Evolutionary conservation across 768 basidiomycete genomes (phyloP).

Genomic region (Trichaptum fuscoviolaceum): DNA sequence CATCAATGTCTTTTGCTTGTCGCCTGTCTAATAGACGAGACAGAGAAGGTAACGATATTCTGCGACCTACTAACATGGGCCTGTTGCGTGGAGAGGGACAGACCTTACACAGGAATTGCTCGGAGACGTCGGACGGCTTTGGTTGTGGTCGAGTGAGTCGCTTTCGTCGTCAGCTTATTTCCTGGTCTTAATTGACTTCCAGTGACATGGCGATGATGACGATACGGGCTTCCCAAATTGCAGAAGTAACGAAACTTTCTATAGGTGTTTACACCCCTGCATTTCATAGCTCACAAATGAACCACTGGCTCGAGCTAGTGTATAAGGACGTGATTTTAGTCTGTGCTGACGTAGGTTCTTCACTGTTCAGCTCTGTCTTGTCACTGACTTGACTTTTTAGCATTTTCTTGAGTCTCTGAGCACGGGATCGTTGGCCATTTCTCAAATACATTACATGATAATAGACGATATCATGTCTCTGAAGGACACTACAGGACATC

Average conservation of each 20-base stretch:
- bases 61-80: constrained; percentile 25
- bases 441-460: constrained; percentile 40
- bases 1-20: background rate
- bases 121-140: constrained; percentile 21
- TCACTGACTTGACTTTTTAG: constrained; percentile 21
- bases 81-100: constrained; percentile 19
- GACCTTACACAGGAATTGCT: constrained; percentile 13
- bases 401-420: constrained; percentile 35
- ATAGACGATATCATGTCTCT: constrained; percentile 37
- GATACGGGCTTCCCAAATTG: background rate
- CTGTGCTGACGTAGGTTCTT: constrained; percentile 32
- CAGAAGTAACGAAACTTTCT: constrained; percentile 8
- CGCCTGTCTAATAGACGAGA: background rate
- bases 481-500: constrained; percentile 33
- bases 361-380: constrained; percentile 5
- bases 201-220: constrained; percentile 1
- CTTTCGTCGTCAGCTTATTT: background rate
- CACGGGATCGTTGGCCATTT: constrained; percentile 33
- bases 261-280: constrained; percentile 25
- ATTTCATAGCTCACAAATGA: constrained; percentile 17
- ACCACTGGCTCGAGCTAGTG: constrained; percentile 23
- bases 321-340: constrained; percentile 34
- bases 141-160: constrained; percentile 29
- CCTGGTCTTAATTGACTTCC: background rate
- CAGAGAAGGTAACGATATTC: constrained; percentile 26